Base-by-base conservation (phyloP, 106 monocot genomes). In the Vanilla planifolia region DNA sequence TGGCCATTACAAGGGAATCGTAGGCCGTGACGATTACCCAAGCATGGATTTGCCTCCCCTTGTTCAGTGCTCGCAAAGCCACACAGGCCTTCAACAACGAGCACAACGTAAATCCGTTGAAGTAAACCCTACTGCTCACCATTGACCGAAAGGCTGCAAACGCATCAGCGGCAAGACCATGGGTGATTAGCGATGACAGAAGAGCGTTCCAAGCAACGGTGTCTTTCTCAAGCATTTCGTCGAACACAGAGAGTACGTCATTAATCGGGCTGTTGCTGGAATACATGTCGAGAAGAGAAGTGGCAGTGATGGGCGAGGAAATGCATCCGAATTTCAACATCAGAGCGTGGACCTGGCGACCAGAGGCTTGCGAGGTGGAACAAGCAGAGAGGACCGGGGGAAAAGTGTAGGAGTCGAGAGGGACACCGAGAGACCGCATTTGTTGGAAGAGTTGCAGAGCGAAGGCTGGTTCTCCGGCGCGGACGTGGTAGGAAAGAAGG, bases 191-290 rank as follows among this genome's bases (percentile, higher is more conserved):
- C 48, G 71, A 74, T 15, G 85, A 77, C 6, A 80, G 46, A 45
- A 85, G 74, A 3, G 74, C 71, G 67, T 85, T 85, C 71, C 74
- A 80, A 1, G 77, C 43, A 42, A 78, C 61, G 33, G 62, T 29
- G 20, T 85, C 85, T 25, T 62, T 67, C 1, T 11, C 2, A 37
- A 61, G 57, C 74, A 85, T 85, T 77, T 77, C 85, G 39, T 79
- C 68, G 65, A 84, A 83, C 64, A 83, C 13, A 8, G 11, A 25
- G 40, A 71, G 16, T 11, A 74, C 77, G 29, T 70, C 69, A 48
- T 15, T 11, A 14, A 57, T 43, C 27, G 1, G 51, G 39, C 64
- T 69, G 44, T 30, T 65, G 24, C 60, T 74, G 19, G 73, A 61
- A 60, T 83, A 78, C 33, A 53, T 14, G 3, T 46, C 32, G 21